Percentiles rank a stretch among this genome's conserved stretches.
phyloP scores from a whole-genome alignment of 202 grass and related monocot species.

The Miscanthus sacchariflorus region DNA sequence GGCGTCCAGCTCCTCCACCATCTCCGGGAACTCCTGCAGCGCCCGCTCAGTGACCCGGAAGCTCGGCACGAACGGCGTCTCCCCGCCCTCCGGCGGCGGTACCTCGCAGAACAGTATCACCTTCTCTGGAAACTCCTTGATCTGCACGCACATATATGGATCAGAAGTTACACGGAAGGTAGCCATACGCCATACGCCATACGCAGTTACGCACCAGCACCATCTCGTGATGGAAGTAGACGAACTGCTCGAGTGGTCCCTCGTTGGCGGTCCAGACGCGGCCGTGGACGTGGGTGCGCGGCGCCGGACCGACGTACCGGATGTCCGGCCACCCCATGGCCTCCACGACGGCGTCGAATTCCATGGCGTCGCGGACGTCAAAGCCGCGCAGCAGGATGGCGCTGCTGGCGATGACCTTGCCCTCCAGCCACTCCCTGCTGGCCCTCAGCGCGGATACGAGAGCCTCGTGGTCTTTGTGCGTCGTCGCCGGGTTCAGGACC shows the following conservation, averaged over 20 bases:
- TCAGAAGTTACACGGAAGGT: no score
- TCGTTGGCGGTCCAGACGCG: slow-evolving; percentile 77
- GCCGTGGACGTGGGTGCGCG: slow-evolving; percentile 69
- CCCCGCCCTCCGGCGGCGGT: slow-evolving; percentile 53
- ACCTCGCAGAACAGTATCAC: slow-evolving; percentile 75
- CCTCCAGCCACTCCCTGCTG: slow-evolving; percentile 61
- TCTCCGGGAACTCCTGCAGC: slow-evolving; percentile 58
- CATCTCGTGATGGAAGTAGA: slow-evolving; percentile 92
- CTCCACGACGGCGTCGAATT: slow-evolving; percentile 66
- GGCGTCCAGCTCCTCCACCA: slow-evolving; percentile 61
- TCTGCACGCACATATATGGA: slow-evolving; percentile 7
- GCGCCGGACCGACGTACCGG: slow-evolving; percentile 66
- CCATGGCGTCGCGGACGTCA: slow-evolving; percentile 59
- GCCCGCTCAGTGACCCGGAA: slow-evolving; percentile 59
- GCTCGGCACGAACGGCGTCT: slow-evolving; percentile 70
- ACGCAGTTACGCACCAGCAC: slow-evolving; percentile 50
- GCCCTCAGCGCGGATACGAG: slow-evolving; percentile 45
- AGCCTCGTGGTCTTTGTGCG: background rate
- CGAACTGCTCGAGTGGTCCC: slow-evolving; percentile 67
- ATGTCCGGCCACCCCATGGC: slow-evolving; percentile 71
- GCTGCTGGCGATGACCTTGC: slow-evolving; percentile 51
- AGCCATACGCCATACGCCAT: no score
- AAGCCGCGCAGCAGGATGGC: slow-evolving; percentile 63
- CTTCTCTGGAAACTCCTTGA: slow-evolving; percentile 63
- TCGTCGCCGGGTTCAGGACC: slow-evolving; percentile 17